Conservation (phyloP, 441 rosid species). For the Codiaeum variegatum region DNA sequence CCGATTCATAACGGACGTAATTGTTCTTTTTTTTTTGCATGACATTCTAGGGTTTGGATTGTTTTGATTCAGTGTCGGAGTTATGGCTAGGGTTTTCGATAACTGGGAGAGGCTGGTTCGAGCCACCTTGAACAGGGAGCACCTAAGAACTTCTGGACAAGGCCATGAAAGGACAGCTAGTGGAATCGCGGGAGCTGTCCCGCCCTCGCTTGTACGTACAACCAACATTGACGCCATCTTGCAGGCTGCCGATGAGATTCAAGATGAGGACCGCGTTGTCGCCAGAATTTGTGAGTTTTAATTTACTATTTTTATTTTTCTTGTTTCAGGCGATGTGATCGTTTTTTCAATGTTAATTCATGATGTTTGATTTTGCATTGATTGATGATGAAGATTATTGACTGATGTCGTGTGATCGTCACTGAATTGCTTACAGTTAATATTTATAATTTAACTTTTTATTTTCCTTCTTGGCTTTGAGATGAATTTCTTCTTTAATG, state of each 20-base stretch:
- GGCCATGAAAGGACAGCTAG: constrained; percentile 57
- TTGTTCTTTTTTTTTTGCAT: not conserved
- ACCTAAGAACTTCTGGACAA: constrained; percentile 53
- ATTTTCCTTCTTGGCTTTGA: not conserved
- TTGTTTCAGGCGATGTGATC: not conserved
- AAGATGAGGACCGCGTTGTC: constrained; percentile 67
- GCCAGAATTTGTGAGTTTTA: constrained; percentile 72
- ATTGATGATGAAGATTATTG: not conserved
- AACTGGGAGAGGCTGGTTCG: constrained; percentile 90
- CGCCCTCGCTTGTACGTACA: constrained; percentile 83
- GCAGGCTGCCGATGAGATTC: constrained; percentile 97
- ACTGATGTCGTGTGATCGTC: not conserved
- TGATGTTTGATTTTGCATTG: not conserved
- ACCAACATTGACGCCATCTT: constrained; percentile 85
- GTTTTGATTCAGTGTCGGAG: constrained; percentile 10
- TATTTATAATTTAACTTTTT: not conserved
- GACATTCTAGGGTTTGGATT: constrained; percentile 29
- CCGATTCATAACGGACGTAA: constrained; percentile 2
- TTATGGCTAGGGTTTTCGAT: constrained; percentile 64
- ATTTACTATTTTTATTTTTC: not conserved
- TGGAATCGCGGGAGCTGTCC: constrained; percentile 86
- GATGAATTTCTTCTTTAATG: not conserved
- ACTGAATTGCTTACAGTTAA: not conserved
- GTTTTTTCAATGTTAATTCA: not conserved
- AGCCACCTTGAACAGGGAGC: constrained; percentile 81